Conservation (phyloP, 139 green algal species). For the Tetradesmus lagerheimii region DNA sequence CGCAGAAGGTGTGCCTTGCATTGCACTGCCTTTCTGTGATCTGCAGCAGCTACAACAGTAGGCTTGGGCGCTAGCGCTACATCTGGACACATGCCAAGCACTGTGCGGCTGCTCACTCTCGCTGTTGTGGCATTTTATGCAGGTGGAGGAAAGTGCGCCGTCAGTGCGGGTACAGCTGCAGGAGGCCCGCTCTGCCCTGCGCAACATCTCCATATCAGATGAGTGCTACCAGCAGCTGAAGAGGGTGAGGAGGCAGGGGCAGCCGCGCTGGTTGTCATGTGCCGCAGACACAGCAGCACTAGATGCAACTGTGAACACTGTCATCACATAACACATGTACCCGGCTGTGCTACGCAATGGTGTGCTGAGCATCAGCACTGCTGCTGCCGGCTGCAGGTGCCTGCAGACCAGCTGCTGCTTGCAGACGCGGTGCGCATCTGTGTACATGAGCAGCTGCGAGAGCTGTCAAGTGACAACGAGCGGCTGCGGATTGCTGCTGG, state of each 20-base stretch:
- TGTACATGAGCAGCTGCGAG: not conserved
- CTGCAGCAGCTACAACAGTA: not conserved
- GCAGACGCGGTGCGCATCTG: not conserved
- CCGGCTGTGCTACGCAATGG: no score
- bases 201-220: conserved; percentile 20
- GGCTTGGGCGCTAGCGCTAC: not conserved
- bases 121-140: not conserved
- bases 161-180: conserved; percentile 17
- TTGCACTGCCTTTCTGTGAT: no score
- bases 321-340: no score
- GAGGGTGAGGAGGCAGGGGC: not conserved
- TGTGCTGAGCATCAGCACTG: no score
- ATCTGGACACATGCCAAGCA: not conserved
- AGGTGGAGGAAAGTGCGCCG: conserved; percentile 35
- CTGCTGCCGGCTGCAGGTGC: not conserved
- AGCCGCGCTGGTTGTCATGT: not conserved
- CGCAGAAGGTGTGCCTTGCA: no score
- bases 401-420: conserved; percentile 2
- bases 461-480: conserved; percentile 31
- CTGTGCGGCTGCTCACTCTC: not conserved
- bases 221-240: conserved; percentile 26
- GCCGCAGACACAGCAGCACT: not conserved
- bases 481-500: conserved; percentile 24
- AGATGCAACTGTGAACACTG: not conserved
- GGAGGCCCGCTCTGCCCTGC: conserved; percentile 35